Conservation (phyloP, 75 land plant species). For the Sequoiadendron giganteum region DNA sequence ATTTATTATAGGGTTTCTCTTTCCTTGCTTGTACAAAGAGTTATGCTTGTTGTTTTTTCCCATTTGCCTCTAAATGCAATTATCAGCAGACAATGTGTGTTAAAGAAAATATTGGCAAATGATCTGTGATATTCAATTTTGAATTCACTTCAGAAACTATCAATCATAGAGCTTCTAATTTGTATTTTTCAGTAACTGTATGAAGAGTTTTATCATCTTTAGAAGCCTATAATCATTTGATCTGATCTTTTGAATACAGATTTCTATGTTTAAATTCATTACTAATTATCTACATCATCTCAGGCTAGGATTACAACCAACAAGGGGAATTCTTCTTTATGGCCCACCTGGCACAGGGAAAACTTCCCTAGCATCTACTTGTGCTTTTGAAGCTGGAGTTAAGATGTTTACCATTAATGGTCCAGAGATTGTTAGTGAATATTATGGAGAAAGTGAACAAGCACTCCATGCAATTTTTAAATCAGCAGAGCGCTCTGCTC, state of each 20-base stretch:
- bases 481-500: conserved; percentile 62
- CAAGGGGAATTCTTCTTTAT: conserved; percentile 89
- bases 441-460: conserved; percentile 93
- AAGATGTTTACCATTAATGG: conserved; percentile 83
- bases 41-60: background rate
- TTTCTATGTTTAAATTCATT: background rate
- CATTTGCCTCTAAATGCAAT: background rate
- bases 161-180: background rate
- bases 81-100: background rate
- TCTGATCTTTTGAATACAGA: background rate
- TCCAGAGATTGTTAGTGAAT: conserved; percentile 84
- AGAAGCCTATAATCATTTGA: background rate
- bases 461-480: conserved; percentile 71
- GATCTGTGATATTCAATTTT: background rate
- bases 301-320: conserved; percentile 52
- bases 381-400: conserved; percentile 83
- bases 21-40: background rate
- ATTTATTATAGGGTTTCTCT: background rate
- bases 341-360: conserved; percentile 99
- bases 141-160: background rate
- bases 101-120: background rate
- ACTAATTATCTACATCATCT: background rate
- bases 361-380: conserved; percentile 77
- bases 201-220: background rate
- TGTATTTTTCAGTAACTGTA: background rate